Evolutionary conservation across 495 filamentous ascomycete species (phyloP).

Genomic region (Echria macrotheca): DNA sequence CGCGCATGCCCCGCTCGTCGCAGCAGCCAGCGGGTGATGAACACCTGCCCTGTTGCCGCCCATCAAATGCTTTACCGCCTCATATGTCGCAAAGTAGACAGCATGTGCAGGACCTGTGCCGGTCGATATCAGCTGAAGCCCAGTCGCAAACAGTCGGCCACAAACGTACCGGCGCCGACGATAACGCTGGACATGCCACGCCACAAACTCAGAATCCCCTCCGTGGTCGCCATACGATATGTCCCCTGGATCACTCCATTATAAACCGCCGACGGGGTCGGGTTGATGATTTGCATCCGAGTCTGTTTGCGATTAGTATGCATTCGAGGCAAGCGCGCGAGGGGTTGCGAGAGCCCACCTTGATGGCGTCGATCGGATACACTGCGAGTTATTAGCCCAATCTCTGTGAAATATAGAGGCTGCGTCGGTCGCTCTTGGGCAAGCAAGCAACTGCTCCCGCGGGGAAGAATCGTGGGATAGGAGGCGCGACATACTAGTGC

Average conservation of each 20-base stretch:
- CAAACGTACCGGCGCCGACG: conserved; percentile 76
- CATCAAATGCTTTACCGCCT: conserved; percentile 91
- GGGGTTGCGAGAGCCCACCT: conserved; percentile 55
- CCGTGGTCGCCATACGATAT: conserved; percentile 80
- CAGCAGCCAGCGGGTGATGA: conserved; percentile 91
- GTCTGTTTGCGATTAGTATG: conserved; percentile 53
- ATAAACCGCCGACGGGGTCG: conserved; percentile 78
- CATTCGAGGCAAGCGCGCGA: background rate
- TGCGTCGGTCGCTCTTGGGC: too few relatives aligned
- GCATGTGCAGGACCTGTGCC: conserved; percentile 85
- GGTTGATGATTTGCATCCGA: conserved; percentile 93
- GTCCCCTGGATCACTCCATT: conserved; percentile 88
- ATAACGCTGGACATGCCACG: conserved; percentile 94
- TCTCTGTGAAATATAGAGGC: too few relatives aligned
- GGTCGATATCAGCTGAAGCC: conserved; percentile 16
- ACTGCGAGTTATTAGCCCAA: conserved; percentile 72
- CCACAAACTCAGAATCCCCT: conserved; percentile 90
- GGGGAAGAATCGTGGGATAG: background rate
- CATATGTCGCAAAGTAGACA: conserved; percentile 97
- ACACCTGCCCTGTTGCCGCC: conserved; percentile 83
- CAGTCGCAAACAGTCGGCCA: background rate
- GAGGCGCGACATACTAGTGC: conserved; percentile 49
- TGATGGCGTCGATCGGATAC: conserved; percentile 97
- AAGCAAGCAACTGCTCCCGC: background rate
- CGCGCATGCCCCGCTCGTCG: conserved; percentile 84